Evolutionary conservation across 139 green algal species (phyloP).

Genomic region (Chlorella sp.): DNA sequence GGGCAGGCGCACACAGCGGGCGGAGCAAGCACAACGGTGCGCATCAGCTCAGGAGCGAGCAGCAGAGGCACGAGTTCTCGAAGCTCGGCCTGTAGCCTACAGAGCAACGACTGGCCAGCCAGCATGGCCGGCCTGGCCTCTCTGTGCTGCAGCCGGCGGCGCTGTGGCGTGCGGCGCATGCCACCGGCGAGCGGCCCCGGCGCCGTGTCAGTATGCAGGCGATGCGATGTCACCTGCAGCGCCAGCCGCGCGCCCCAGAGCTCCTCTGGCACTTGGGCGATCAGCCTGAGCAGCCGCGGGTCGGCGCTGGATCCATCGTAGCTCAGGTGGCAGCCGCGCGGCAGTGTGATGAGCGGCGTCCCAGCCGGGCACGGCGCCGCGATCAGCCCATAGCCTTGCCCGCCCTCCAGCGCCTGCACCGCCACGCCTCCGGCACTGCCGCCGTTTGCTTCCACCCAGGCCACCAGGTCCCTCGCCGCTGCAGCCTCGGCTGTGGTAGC

Average conservation of each 20-base stretch:
- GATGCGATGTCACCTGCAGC: constrained; percentile 30
- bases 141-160: not conserved
- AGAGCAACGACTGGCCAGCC: not conserved
- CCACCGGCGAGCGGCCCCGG: not conserved
- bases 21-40: too few relatives aligned
- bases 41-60: not conserved
- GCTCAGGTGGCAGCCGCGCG: constrained; percentile 60
- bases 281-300: constrained; percentile 55
- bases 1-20: too few relatives aligned
- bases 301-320: constrained; percentile 55
- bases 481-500: too few relatives aligned
- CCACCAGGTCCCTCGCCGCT: constrained; percentile 18
- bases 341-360: constrained; percentile 20
- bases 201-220: too few relatives aligned
- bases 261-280: constrained; percentile 68
- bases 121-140: not conserved
- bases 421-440: constrained; percentile 1
- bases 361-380: not conserved
- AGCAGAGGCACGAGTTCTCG: not conserved
- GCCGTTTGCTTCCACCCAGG: constrained; percentile 14
- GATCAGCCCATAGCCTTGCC: constrained; percentile 8
- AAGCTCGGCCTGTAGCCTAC: not conserved
- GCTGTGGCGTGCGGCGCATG: not conserved
- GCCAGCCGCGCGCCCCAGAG: constrained; percentile 75
- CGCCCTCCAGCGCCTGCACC: not conserved